Conservation (phyloP, 2,329 filamentous ascomycete genomes). For the Trichophyton equinum region DNA sequence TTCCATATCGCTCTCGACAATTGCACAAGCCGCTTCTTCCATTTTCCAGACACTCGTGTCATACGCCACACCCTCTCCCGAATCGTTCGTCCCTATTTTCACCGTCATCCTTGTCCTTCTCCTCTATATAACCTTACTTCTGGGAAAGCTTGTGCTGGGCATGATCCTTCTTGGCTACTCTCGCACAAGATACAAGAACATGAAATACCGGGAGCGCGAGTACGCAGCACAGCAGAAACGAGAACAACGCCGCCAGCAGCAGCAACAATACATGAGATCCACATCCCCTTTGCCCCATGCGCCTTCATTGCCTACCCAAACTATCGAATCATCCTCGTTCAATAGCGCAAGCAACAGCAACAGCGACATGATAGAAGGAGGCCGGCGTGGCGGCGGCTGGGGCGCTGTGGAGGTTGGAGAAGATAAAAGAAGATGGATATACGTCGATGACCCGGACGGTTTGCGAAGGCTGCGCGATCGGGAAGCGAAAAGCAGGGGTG, state of each 20-base stretch:
- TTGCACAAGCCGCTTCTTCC: constrained; percentile 19
- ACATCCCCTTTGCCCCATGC: background rate
- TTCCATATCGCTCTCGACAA: constrained; percentile 1
- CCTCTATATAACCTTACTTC: constrained; percentile 70
- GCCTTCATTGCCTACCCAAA: constrained; percentile 5
- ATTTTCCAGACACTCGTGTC: constrained; percentile 29
- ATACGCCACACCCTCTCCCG: constrained; percentile 32
- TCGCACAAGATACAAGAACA: constrained; percentile 62
- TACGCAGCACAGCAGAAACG: constrained; percentile 13
- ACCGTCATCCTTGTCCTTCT: constrained; percentile 80
- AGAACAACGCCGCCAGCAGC: constrained; percentile 2
- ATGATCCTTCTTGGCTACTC: constrained; percentile 76
- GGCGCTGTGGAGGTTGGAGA: constrained; percentile 81
- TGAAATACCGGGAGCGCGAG: constrained; percentile 55
- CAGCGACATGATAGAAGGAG: constrained; percentile 53
- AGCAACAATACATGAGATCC: background rate
- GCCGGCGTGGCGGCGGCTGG: constrained; percentile 65
- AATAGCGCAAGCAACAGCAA: constrained; percentile 35
- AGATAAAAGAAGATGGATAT: constrained; percentile 73
- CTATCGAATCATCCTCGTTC: constrained; percentile 18
- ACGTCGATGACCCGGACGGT: constrained; percentile 68
- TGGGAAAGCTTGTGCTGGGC: constrained; percentile 72
- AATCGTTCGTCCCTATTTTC: constrained; percentile 32
- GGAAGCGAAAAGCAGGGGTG: constrained; percentile 47
- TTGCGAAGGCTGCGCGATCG: constrained; percentile 51